A percentile compares a stretch with the other conserved stretches of the same genome.
These are phyloP conservation scores for Azolla pinnata DNA, from an alignment of 75 land plant genomes.

Conservation along the genomic window DNA sequence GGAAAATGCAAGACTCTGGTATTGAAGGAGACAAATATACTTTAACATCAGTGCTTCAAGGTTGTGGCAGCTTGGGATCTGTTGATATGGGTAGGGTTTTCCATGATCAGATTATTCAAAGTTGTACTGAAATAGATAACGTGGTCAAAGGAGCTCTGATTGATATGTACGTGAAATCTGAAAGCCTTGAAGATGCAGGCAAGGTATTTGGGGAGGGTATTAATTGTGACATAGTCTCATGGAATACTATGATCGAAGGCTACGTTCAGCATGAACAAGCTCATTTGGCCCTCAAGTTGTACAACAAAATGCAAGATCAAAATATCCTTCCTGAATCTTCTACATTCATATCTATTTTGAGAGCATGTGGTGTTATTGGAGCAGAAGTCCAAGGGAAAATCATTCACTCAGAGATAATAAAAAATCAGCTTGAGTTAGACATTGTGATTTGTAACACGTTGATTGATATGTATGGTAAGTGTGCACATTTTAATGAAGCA, in stretches of 20 bases:
- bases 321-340: slow-evolving; percentile 26
- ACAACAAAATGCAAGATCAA: slow-evolving; percentile 24
- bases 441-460: slow-evolving; percentile 7
- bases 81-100: slow-evolving; percentile 20
- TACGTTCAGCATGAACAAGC: slow-evolving; percentile 12
- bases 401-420: slow-evolving; percentile 5
- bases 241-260: slow-evolving; percentile 23
- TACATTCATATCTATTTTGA: slow-evolving; percentile 24
- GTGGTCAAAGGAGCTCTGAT: slow-evolving; percentile 12
- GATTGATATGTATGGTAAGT: slow-evolving; percentile 17
- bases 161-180: slow-evolving; percentile 25
- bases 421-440: slow-evolving; percentile 5
- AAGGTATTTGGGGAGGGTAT: slow-evolving; percentile 10
- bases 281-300: slow-evolving; percentile 21
- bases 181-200: slow-evolving; percentile 13
- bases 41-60: slow-evolving; percentile 13
- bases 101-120: slow-evolving; percentile 14
- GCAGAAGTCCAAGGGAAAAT: slow-evolving; percentile 12
- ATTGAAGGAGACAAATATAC: slow-evolving; percentile 14
- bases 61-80: slow-evolving; percentile 14
- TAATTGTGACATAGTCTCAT: slow-evolving; percentile 17
- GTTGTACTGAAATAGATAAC: slow-evolving; percentile 7
- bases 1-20: slow-evolving; percentile 4
- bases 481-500: slow-evolving; percentile 6
- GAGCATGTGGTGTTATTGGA: slow-evolving; percentile 36